A percentile compares a stretch with the other conserved stretches of the same genome.
phyloP scores from a whole-genome alignment of 177 flowering plant species.

The Vitis hybrid region DNA sequence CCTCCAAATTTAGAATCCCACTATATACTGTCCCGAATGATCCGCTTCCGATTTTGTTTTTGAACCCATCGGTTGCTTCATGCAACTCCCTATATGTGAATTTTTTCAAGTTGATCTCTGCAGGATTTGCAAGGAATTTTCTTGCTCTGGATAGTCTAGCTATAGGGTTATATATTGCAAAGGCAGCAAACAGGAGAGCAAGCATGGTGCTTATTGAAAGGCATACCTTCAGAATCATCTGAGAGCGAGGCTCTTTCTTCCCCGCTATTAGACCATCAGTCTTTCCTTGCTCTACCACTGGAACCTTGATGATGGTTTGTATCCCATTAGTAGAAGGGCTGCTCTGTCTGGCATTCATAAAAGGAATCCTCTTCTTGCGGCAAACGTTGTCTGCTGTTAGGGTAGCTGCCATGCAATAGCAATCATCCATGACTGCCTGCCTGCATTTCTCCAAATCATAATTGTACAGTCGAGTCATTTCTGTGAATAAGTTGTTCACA shows the following conservation, averaged over 20 bases:
- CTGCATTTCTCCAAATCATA: slow-evolving; percentile 6
- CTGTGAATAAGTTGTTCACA: too few relatives aligned
- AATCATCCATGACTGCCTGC: slow-evolving; percentile 15
- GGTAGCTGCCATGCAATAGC: slow-evolving; percentile 13
- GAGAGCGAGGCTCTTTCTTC: not conserved
- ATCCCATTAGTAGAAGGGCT: slow-evolving; percentile 2
- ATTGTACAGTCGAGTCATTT: too few relatives aligned
- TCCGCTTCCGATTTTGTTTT: slow-evolving; percentile 18
- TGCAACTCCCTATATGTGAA: slow-evolving; percentile 20
- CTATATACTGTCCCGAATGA: slow-evolving; percentile 21
- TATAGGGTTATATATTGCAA: slow-evolving; percentile 17
- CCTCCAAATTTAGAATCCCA: slow-evolving; percentile 14
- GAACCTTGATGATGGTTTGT: slow-evolving; percentile 21
- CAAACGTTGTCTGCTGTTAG: slow-evolving; percentile 3
- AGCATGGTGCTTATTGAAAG: slow-evolving; percentile 3
- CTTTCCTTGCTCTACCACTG: not conserved
- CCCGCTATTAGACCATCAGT: not conserved
- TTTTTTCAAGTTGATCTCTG: slow-evolving; percentile 17
- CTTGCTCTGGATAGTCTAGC: not conserved
- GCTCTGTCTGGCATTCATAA: slow-evolving; percentile 18
- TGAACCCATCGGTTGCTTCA: slow-evolving; percentile 27
- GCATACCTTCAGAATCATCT: not conserved
- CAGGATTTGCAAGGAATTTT: not conserved
- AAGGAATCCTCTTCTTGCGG: slow-evolving; percentile 21
- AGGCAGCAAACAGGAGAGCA: slow-evolving; percentile 10